phyloP scores from a whole-genome alignment of 2,329 filamentous ascomycete genomes.

The Chaetothyriales sp. region DNA sequence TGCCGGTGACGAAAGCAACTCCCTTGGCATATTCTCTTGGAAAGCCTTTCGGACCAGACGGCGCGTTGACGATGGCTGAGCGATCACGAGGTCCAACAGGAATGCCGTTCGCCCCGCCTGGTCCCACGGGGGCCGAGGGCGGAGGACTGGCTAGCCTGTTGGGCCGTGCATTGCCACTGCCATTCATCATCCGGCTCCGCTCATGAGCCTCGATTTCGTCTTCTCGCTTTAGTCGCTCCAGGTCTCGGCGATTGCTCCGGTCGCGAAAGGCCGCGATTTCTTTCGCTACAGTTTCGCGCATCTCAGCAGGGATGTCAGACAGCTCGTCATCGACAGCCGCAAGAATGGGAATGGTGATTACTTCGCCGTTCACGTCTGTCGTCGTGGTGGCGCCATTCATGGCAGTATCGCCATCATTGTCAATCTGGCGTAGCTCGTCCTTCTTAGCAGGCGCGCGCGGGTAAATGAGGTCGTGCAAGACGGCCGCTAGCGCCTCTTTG shows the following conservation, averaged over 20 bases:
- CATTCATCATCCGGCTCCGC: conserved; percentile 50
- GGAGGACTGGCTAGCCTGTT: conserved; percentile 62
- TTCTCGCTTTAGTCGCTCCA: conserved; percentile 75
- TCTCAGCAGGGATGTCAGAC: conserved; percentile 86
- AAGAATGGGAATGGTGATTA: conserved; percentile 76
- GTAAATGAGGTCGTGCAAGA: conserved; percentile 59
- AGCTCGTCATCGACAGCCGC: conserved; percentile 67
- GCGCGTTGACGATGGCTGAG: conserved; percentile 51
- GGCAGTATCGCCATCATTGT: conserved; percentile 51
- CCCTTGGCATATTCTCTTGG: conserved; percentile 63
- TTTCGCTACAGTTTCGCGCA: conserved; percentile 84
- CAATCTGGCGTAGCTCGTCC: conserved; percentile 34
- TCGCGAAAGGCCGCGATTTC: conserved; percentile 94
- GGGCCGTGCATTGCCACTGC: conserved; percentile 35
- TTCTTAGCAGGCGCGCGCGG: conserved; percentile 40
- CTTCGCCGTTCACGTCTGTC: conserved; percentile 41
- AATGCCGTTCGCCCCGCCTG: conserved; percentile 56
- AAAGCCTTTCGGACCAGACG: conserved; percentile 54
- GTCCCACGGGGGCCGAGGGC: conserved; percentile 46
- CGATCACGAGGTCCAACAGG: conserved; percentile 59
- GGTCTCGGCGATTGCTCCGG: conserved; percentile 71
- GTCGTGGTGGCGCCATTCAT: conserved; percentile 47
- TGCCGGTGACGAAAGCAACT: conserved; percentile 71
- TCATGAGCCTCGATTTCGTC: conserved; percentile 87
- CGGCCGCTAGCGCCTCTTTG: conserved; percentile 51